Evolutionary conservation across 768 basidiomycete species (phyloP).

Genomic region (Calocybe indica): DNA sequence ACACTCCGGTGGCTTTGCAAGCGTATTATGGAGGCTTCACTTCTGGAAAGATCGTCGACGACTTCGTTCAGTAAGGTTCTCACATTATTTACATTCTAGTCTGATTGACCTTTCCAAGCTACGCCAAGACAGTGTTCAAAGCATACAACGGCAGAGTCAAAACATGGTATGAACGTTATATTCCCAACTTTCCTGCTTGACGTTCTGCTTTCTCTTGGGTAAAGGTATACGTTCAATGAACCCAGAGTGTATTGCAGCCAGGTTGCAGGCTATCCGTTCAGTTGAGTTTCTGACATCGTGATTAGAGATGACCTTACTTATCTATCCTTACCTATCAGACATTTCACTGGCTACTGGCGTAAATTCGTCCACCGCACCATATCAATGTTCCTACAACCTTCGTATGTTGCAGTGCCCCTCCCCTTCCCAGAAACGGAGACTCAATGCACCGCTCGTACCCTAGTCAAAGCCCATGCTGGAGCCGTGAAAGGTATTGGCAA

Average conservation of each 20-base stretch:
- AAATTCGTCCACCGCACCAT: slow-evolving; percentile 37
- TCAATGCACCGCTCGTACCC: not conserved
- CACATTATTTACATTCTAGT: not conserved
- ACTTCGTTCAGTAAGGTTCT: slow-evolving; percentile 37
- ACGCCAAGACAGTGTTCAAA: slow-evolving; percentile 43
- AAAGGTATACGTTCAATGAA: slow-evolving; percentile 50
- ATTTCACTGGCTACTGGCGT: slow-evolving; percentile 33
- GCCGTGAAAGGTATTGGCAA: slow-evolving; percentile 36
- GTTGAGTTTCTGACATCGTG: slow-evolving; percentile 14
- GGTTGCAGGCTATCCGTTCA: slow-evolving; percentile 34
- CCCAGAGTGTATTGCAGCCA: slow-evolving; percentile 37
- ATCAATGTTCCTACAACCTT: slow-evolving; percentile 38
- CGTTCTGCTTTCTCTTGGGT: not conserved
- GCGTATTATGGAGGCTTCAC: slow-evolving; percentile 48
- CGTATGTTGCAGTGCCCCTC: slow-evolving; percentile 18
- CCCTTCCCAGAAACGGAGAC: not conserved
- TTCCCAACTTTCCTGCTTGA: not conserved
- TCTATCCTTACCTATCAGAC: slow-evolving; percentile 18
- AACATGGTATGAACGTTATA: slow-evolving; percentile 28
- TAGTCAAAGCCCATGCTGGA: slow-evolving; percentile 43
- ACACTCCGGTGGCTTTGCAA: slow-evolving; percentile 38
- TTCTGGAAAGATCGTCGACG: slow-evolving; percentile 37
- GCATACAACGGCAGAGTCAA: slow-evolving; percentile 43
- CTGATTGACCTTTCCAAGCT: slow-evolving; percentile 18
- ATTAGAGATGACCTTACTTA: not conserved